Evolutionary conservation across 148 eudicot genomes (phyloP), one percentile per base, ranked within the genome.

Genomic region (Nepenthes gracilis): DNA sequence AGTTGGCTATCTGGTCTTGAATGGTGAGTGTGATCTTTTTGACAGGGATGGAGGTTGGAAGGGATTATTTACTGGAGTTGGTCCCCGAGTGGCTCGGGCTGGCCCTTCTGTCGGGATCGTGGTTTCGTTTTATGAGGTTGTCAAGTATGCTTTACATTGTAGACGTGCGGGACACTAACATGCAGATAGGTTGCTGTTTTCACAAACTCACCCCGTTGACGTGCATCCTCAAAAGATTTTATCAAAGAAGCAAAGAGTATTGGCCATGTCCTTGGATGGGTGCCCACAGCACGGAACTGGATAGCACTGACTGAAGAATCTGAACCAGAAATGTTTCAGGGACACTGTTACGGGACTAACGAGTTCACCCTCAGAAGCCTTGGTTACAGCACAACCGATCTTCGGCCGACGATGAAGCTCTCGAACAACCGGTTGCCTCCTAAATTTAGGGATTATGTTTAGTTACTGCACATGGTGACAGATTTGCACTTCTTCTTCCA

Each of bases 41-140:
- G 13, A 67, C 84, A 92, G 98, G 76, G 90, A 88, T 80, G 96
- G 94, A 70, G 90, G 98, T 2, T 69, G 81, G 66, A 88, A 65
- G 75, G 98, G 96, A 51, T 68, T 88, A 7, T 92, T 92, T 63
- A 72, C 85, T 9, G 98, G 98, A 43, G 76, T 79, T 10, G 77
- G 83, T 36, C 96, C 96, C 38, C 84, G 98, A n/a, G 90, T 92
- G 45, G 90, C 74, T 43, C 94, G 96, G 54, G 93, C 98, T 7
- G 98, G 98, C 33, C 96, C 98, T 15, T 92, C 98, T 1, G 90
- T 85, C 45, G 98, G 94, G 37, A 92, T 92, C 48, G 96, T 92
- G 13, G 86, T 92, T 68, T 81, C 98, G 6, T 83, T 83, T 50
- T 92, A 92, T 50, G 98, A 92, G 70, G 85, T 85, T 34, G 96